Conservation (phyloP, 257 asterid genomes). For the Solanum phureja region DNA sequence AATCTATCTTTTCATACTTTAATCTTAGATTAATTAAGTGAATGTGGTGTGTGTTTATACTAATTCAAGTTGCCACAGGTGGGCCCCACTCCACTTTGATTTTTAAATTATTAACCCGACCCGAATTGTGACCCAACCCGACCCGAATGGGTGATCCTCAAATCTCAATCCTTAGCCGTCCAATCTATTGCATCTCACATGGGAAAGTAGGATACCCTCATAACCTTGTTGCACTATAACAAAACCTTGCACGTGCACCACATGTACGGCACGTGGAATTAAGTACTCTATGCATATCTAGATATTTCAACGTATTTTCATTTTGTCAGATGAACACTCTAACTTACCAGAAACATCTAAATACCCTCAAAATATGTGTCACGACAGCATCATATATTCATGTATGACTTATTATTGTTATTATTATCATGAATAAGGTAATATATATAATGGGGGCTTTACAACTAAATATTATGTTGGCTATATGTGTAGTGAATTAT, state of each 20-base stretch:
- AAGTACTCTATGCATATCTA: background rate
- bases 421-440: too few species aligned
- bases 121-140: background rate
- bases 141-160: background rate
- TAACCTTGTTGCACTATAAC: background rate
- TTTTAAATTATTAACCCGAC: background rate
- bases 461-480: background rate
- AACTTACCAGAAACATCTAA: background rate
- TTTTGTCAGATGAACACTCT: too few species aligned
- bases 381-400: too few species aligned
- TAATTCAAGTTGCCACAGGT: background rate
- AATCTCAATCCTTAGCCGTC: background rate
- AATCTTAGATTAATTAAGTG: constrained; percentile 14
- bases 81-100: constrained; percentile 4
- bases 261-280: constrained; percentile 22
- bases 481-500: background rate
- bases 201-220: background rate
- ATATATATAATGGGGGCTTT: background rate
- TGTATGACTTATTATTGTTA: background rate
- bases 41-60: background rate
- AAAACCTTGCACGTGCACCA: constrained; percentile 23
- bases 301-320: fast-evolving
- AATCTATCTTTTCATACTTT: constrained; percentile 23
- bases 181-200: background rate
- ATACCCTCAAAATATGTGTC: background rate